These are phyloP conservation scores for Botrytis fabae DNA, from an alignment of 2,329 filamentous ascomycete species.

Conservation along the genomic window DNA sequence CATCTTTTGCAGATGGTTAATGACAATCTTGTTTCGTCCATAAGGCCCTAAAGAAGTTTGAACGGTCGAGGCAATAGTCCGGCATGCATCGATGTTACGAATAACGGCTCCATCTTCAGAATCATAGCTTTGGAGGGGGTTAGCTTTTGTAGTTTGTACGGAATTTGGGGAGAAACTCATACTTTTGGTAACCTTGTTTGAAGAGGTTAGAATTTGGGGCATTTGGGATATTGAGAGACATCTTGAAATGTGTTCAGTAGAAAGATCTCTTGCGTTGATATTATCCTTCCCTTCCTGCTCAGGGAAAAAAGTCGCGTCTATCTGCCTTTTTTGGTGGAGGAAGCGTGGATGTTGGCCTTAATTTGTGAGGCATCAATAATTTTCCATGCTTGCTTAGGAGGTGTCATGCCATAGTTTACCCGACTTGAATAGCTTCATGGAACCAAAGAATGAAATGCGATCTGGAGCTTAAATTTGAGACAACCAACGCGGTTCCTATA, in stretches of 20 bases:
- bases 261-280: constrained; percentile 22
- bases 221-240: constrained; percentile 96
- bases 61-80: constrained; percentile 91
- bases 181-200: constrained; percentile 92
- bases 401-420: constrained; percentile 9
- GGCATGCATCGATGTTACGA: constrained; percentile 97
- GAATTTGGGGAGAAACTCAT: constrained; percentile 42
- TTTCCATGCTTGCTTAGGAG: background rate
- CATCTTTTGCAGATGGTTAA: constrained; percentile 99
- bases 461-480: constrained; percentile 5
- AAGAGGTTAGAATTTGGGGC: constrained; percentile 92
- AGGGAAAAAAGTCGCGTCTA: constrained; percentile 20
- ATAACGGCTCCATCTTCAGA: constrained; percentile 98
- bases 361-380: constrained; percentile 1
- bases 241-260: constrained; percentile 43
- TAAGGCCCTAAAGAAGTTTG: constrained; percentile 96
- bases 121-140: constrained; percentile 71
- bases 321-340: constrained; percentile 21
- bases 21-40: constrained; percentile 98
- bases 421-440: constrained; percentile 25
- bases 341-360: background rate
- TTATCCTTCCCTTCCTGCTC: constrained; percentile 20
- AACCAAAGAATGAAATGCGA: constrained; percentile 16
- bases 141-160: constrained; percentile 38
- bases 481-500: constrained; percentile 5